These are phyloP conservation scores for Crassisporium funariophilum DNA, from an alignment of 768 basidiomycete species.

Conservation along the genomic window DNA sequence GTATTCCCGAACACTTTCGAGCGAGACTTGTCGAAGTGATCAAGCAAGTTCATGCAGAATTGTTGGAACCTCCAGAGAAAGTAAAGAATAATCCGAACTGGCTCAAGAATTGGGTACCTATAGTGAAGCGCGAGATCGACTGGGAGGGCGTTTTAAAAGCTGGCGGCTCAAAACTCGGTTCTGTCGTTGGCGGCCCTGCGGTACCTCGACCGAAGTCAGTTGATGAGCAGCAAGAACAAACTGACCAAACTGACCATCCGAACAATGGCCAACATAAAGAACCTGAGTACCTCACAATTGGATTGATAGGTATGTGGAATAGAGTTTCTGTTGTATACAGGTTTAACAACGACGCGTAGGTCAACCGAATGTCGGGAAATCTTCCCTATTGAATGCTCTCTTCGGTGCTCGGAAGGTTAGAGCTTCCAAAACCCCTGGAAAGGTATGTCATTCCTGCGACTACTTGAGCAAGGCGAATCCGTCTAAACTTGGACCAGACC, in stretches of 20 bases:
- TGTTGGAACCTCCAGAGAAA: slow-evolving; percentile 68
- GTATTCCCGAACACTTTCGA: slow-evolving; percentile 68
- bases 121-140: slow-evolving; percentile 65
- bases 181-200: slow-evolving; percentile 43
- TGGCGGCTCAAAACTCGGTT: slow-evolving; percentile 46
- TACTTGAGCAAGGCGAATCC: background rate
- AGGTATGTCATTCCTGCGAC: slow-evolving; percentile 44
- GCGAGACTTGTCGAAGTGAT: slow-evolving; percentile 66
- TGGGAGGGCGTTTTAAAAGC: slow-evolving; percentile 67
- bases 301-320: slow-evolving; percentile 64
- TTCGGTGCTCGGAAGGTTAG: slow-evolving; percentile 79
- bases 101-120: slow-evolving; percentile 63
- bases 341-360: slow-evolving; percentile 47
- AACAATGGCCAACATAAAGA: slow-evolving; percentile 37
- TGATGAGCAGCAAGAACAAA: slow-evolving; percentile 24
- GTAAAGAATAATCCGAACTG: slow-evolving; percentile 50
- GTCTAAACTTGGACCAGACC: slow-evolving; percentile 70
- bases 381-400: slow-evolving; percentile 87
- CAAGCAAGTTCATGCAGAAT: slow-evolving; percentile 61
- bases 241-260: slow-evolving; percentile 18
- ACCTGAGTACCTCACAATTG: slow-evolving; percentile 72
- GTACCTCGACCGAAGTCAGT: slow-evolving; percentile 29
- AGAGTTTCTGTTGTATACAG: background rate
- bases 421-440: slow-evolving; percentile 86
- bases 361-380: slow-evolving; percentile 96